phyloP scores from a whole-genome alignment of 2,329 filamentous ascomycete genomes.

The Cucurbitaria berberidis region DNA sequence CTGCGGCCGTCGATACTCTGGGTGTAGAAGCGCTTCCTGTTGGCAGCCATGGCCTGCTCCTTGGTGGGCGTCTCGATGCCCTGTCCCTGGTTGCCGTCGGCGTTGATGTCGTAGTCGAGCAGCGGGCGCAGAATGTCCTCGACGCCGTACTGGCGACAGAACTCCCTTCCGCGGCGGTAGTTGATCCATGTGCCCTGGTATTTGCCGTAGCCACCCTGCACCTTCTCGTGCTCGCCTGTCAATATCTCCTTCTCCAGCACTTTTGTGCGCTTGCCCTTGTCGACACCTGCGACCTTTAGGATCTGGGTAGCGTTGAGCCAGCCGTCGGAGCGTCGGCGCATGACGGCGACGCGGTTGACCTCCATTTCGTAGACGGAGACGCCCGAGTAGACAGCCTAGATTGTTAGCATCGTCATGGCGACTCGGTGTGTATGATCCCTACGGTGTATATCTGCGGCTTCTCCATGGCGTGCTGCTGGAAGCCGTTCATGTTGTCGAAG shows the following conservation, averaged over 20 bases:
- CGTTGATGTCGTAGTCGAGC: conserved; percentile 79
- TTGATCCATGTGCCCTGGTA: conserved; percentile 99
- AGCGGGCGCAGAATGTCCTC: conserved; percentile 77
- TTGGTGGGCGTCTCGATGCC: conserved; percentile 95
- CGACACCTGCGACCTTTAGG: conserved; percentile 93
- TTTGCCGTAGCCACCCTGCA: conserved; percentile 97
- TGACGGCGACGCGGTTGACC: conserved; percentile 88
- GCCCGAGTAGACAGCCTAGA: conserved; percentile 84
- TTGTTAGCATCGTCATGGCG: conserved; percentile 51
- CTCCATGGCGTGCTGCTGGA: conserved; percentile 47
- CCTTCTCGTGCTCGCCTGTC: conserved; percentile 95
- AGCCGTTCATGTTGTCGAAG: conserved; percentile 47
- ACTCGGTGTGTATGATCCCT: conserved; percentile 66
- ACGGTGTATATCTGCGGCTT: conserved; percentile 61
- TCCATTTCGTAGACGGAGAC: conserved; percentile 99
- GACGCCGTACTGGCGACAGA: conserved; percentile 80
- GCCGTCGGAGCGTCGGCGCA: conserved; percentile 92
- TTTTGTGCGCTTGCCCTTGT: conserved; percentile 97
- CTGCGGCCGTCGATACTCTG: conserved; percentile 71
- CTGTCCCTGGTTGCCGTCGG: conserved; percentile 72
- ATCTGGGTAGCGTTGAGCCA: conserved; percentile 99
- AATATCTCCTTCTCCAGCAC: conserved; percentile 98
- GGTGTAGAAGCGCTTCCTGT: conserved; percentile 88
- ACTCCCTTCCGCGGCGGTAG: conserved; percentile 88
- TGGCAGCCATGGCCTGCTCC: conserved; percentile 96